phyloP scores from a whole-genome alignment of 73 alveolate genomes.

The Diophrys sp. region DNA sequence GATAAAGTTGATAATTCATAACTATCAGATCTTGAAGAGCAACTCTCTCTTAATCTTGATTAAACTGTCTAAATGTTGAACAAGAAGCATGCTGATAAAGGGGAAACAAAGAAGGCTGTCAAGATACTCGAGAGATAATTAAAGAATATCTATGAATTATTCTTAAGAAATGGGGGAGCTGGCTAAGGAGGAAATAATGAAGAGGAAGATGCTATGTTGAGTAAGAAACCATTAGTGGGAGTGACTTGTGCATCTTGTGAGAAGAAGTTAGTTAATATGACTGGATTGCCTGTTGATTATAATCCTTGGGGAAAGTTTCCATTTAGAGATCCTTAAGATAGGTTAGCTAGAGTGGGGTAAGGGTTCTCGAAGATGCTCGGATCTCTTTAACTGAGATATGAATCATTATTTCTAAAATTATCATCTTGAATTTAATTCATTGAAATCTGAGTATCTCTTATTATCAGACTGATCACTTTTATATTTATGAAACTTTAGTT shows the following conservation, averaged over 20 bases:
- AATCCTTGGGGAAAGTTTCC: constrained; percentile 89
- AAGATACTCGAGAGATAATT: constrained; percentile 79
- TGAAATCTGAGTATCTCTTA: too few species aligned
- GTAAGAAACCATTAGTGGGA: constrained; percentile 84
- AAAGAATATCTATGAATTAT: constrained; percentile 71
- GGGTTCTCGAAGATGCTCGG: constrained; percentile 92
- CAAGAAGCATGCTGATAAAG: constrained; percentile 89
- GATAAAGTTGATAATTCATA: not conserved
- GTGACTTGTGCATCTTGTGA: constrained; percentile 92
- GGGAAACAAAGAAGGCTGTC: constrained; percentile 84
- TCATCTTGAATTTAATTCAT: too few species aligned
- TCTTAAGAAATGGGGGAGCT: constrained; percentile 20
- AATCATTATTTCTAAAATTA: too few species aligned
- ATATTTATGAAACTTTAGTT: too few species aligned
- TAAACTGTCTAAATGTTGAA: constrained; percentile 12
- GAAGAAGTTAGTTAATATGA: constrained; percentile 2
- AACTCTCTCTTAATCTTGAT: constrained; percentile 1
- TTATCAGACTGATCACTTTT: too few species aligned
- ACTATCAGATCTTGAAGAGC: not conserved
- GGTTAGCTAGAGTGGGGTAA: constrained; percentile 71
- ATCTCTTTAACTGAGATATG: constrained; percentile 67
- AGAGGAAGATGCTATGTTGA: constrained; percentile 86
- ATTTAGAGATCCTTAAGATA: constrained; percentile 82
- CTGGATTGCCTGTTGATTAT: constrained; percentile 28
- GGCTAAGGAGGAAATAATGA: constrained; percentile 31